Percentiles rank a stretch among this genome's conserved stretches.
Conservation (phyloP, 176 grass and related monocot genomes). For the Paspalum notatum region DNA sequence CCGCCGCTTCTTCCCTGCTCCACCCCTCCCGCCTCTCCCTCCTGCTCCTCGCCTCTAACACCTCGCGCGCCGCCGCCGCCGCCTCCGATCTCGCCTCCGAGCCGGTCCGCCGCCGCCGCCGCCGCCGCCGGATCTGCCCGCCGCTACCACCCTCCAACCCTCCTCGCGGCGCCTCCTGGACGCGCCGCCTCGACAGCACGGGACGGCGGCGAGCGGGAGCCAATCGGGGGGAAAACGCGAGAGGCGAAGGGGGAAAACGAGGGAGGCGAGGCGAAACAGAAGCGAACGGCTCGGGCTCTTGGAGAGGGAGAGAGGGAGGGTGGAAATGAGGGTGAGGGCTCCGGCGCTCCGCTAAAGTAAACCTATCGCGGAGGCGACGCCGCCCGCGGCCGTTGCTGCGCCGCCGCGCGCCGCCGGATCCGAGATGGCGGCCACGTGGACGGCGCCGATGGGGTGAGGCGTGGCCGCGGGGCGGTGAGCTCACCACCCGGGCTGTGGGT, state of each 20-base stretch:
- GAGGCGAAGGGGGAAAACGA: neutral
- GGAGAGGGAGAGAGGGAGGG: neutral
- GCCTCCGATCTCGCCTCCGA: conserved; percentile 39
- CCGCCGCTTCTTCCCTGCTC: neutral
- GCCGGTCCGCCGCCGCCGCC: neutral
- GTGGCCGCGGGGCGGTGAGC: neutral
- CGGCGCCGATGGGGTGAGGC: neutral
- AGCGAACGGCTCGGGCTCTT: conserved; percentile 26
- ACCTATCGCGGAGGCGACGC: conserved; percentile 24
- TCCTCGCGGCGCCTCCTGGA: neutral
- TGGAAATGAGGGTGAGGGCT: neutral
- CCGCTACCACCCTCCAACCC: neutral
- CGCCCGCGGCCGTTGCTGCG: conserved; percentile 17
- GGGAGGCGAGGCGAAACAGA: neutral
- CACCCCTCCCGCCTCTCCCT: neutral
- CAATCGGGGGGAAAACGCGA: neutral
- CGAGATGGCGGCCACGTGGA: conserved; percentile 3
- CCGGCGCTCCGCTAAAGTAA: conserved; percentile 5
- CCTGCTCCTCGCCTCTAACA: neutral
- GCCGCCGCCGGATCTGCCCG: conserved; percentile 40
- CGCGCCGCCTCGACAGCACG: conserved; percentile 8
- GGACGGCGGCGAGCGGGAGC: conserved; percentile 23
- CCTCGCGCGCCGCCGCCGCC: neutral
- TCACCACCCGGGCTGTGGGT: neutral
- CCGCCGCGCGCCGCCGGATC: neutral